Evolutionary conservation across 805 yeast genomes (phyloP), one percentile per base, ranked within the genome.

Genomic region (Ogataea wickerhamii): DNA sequence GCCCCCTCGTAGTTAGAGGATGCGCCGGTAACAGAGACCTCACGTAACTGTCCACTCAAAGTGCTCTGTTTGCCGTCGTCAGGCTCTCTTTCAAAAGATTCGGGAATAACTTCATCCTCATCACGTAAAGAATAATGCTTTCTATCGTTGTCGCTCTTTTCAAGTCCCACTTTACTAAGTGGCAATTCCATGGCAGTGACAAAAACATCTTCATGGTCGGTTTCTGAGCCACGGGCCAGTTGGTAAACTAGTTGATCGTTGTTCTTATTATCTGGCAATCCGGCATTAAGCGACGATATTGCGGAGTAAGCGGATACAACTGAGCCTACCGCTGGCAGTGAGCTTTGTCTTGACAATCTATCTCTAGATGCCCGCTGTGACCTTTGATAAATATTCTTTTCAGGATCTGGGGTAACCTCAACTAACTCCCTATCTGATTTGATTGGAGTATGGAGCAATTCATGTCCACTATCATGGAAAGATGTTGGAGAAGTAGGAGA

Each of bases 131-230:
- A 22, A 12, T 8, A 8, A 8, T 22, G 25, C 12, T 22, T 22
- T 22, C 11, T 22, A 8, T 22, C 25, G 25, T 22, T 22, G 8
- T 8, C 8, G 12, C 12, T 22, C 16, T 11, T 14, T 7, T 19
- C 18, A 31, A 8, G 14, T 22, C n/a, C 20, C n/a, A 18, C 10
- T 25, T 30, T 34, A 13, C 30, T n/a, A 8, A 18, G 19, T 8
- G 54, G 54, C 19, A 67, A 56, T 37, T 67, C 68, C 0, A 66
- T 53, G 1, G 71, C 71, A 2, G 71, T 66, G 11, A 62, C 65
- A 49, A 55, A 67, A 3, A 62, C 57, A 23, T 66, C 70, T 5
- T 45, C 41, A 17, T 51, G 56, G 4, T 19, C 35, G 4, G 58
- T 45, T 6, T 59, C 53, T 5, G 55, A 40, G 24, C 53, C 49